Percentiles rank a stretch among this genome's conserved stretches.
Evolutionary conservation across 768 basidiomycete genomes (phyloP).

Genomic region (Roridomyces roridus): DNA sequence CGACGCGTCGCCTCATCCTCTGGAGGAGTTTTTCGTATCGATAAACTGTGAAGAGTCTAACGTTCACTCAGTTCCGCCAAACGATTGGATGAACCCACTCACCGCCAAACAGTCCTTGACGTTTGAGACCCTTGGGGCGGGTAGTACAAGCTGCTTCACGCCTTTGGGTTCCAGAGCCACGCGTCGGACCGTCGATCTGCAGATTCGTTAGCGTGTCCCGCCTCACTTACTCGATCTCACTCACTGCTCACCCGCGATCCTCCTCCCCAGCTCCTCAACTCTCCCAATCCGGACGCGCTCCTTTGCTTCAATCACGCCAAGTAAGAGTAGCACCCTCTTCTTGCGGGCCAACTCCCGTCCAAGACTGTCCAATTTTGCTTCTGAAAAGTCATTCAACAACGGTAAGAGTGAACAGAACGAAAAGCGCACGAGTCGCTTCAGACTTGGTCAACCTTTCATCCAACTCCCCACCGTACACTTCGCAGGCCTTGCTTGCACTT

Average conservation of each 20-base stretch:
- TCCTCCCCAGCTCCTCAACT: slow-evolving; percentile 2
- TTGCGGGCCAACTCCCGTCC: slow-evolving; percentile 6
- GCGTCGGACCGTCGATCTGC: too few relatives aligned
- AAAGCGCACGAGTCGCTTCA: background rate
- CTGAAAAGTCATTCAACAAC: background rate
- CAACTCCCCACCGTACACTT: slow-evolving; percentile 6
- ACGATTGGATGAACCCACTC: background rate
- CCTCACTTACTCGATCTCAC: background rate
- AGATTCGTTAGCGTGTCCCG: too few relatives aligned
- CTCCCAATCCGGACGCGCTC: slow-evolving; percentile 1
- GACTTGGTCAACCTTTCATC: background rate
- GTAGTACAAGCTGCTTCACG: too few relatives aligned
- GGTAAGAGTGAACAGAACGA: too few relatives aligned
- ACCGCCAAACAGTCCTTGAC: background rate
- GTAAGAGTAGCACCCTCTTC: background rate
- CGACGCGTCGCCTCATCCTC: background rate
- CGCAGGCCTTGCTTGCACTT: slow-evolving; percentile 12
- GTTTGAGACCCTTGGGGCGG: background rate
- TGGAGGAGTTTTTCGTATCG: too few relatives aligned
- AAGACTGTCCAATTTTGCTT: background rate
- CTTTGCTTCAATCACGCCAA: slow-evolving; percentile 13
- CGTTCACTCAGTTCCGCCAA: background rate
- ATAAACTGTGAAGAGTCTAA: slow-evolving; percentile 5
- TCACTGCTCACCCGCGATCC: too few relatives aligned
- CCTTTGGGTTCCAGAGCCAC: too few relatives aligned